Evolutionary conservation across 345 rosid genomes (phyloP).

Genomic region (Lepidium sativum): DNA sequence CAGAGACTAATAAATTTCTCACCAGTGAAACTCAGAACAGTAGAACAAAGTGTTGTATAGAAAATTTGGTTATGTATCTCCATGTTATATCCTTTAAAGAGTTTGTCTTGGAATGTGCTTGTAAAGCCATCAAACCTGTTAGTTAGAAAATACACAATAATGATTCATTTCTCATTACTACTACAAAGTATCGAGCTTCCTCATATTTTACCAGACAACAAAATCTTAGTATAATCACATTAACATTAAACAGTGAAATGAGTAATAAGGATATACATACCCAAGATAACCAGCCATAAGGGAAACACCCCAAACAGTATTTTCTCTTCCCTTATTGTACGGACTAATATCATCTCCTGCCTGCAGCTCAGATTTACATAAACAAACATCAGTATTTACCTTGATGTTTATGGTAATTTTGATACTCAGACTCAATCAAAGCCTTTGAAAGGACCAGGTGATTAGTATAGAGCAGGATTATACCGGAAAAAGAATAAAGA

Average conservation of each 20-base stretch:
- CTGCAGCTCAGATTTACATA: slow-evolving; percentile 33
- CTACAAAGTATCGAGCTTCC: neutral
- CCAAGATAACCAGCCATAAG: slow-evolving; percentile 95
- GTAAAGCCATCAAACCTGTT: slow-evolving; percentile 92
- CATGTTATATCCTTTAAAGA: slow-evolving; percentile 90
- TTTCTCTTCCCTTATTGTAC: slow-evolving; percentile 82
- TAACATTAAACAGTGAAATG: neutral
- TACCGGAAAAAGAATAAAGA: slow-evolving; percentile 90
- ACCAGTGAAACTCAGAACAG: slow-evolving; percentile 81
- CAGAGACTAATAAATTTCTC: slow-evolving; percentile 11
- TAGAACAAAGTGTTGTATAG: slow-evolving; percentile 81
- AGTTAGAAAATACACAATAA: neutral
- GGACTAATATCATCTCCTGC: slow-evolving; percentile 78
- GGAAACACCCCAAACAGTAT: slow-evolving; percentile 88
- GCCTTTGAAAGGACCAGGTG: neutral
- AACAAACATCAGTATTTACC: neutral
- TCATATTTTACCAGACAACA: neutral
- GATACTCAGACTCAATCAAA: neutral
- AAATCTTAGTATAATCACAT: neutral
- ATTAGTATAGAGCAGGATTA: neutral
- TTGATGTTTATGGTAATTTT: neutral
- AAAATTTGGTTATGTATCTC: slow-evolving; percentile 93
- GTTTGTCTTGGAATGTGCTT: slow-evolving; percentile 90
- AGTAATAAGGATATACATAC: slow-evolving; percentile 35
- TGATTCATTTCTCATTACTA: neutral